phyloP scores from a whole-genome alignment of 2,329 filamentous ascomycete genomes.

The Sclerotinia glacialis region DNA sequence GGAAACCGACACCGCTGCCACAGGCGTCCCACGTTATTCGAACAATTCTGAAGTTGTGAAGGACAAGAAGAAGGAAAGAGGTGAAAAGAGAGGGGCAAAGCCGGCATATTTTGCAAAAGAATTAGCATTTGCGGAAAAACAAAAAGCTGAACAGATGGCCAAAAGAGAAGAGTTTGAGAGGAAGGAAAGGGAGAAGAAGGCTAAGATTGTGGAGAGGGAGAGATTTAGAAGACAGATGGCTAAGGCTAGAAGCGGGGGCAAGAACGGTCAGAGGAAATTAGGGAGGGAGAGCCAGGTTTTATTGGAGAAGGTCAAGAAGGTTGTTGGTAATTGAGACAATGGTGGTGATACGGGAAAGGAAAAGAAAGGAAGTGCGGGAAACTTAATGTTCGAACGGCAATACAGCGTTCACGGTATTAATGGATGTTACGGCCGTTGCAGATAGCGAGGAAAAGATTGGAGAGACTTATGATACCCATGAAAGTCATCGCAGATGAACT shows the following conservation, averaged over 20 bases:
- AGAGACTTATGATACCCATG: slow-evolving; percentile 21
- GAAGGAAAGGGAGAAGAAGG: slow-evolving; percentile 52
- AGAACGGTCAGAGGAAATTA: slow-evolving; percentile 64
- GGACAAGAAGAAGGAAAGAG: slow-evolving; percentile 8
- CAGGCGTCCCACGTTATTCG: slow-evolving; percentile 8
- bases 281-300: slow-evolving; percentile 66
- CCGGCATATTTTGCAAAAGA: slow-evolving; percentile 43
- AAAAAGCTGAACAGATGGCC: slow-evolving; percentile 56
- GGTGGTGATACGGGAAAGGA: not conserved
- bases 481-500: slow-evolving; percentile 12
- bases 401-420: not conserved
- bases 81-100: slow-evolving; percentile 30
- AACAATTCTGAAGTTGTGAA: not conserved
- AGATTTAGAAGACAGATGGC: slow-evolving; percentile 48
- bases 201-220: slow-evolving; percentile 60
- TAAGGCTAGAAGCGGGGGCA: slow-evolving; percentile 50
- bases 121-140: slow-evolving; percentile 43
- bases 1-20: slow-evolving; percentile 24
- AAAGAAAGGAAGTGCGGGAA: not conserved
- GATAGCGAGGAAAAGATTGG: not conserved
- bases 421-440: not conserved
- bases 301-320: slow-evolving; percentile 60
- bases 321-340: slow-evolving; percentile 35
- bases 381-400: not conserved
- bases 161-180: slow-evolving; percentile 48